Evolutionary conservation across 305 asterid species (phyloP).

Genomic region (Striga hermonthica): DNA sequence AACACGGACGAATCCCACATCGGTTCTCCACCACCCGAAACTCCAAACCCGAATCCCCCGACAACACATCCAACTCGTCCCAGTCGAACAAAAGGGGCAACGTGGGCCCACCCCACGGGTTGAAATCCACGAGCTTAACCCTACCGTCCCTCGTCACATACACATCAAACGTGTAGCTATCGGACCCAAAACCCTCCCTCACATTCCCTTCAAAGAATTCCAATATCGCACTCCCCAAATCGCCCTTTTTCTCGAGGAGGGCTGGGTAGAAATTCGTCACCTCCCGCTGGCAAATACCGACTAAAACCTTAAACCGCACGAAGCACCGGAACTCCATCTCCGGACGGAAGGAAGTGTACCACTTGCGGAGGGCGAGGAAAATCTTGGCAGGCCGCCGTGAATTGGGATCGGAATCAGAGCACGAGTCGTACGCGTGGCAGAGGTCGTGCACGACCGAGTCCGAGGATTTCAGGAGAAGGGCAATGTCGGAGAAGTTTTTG

Average conservation of each 20-base stretch:
- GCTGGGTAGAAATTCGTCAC: conserved; percentile 78
- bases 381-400: conserved; percentile 59
- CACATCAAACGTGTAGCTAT: conserved; percentile 66
- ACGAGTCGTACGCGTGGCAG: conserved; percentile 75
- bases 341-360: conserved; percentile 67
- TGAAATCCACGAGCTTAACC: conserved; percentile 83
- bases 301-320: conserved; percentile 42
- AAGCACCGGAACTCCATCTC: conserved; percentile 96
- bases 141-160: conserved; percentile 60
- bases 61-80: conserved; percentile 67
- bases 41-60: conserved; percentile 46
- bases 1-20: conserved; percentile 73
- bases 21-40: conserved; percentile 59
- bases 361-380: conserved; percentile 79
- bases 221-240: conserved; percentile 36
- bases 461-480: conserved; percentile 70
- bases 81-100: conserved; percentile 67
- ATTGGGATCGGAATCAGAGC: conserved; percentile 42
- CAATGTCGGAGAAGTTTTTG: conserved; percentile 73
- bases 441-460: conserved; percentile 78
- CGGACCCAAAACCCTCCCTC: conserved; percentile 48
- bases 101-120: conserved; percentile 85
- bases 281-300: conserved; percentile 82
- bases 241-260: conserved; percentile 46
- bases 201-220: conserved; percentile 45